These are phyloP conservation scores for Globisporangium polare DNA, from an alignment of 352 stramenopile species.

Conservation along the genomic window DNA sequence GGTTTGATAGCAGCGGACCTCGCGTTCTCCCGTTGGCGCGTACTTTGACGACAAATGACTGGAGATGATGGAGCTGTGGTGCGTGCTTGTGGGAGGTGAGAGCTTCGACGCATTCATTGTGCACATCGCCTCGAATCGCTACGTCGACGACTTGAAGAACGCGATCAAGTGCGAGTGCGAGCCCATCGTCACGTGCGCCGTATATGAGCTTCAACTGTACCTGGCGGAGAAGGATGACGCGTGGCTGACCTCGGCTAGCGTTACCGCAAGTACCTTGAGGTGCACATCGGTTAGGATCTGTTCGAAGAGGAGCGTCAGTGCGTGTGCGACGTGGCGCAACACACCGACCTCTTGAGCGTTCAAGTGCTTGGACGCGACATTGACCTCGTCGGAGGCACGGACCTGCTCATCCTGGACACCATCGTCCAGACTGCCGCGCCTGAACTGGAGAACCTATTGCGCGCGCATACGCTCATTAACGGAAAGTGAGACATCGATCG, in stretches of 20 bases:
- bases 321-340: no score
- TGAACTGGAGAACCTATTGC: neutral
- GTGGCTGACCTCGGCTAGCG: neutral
- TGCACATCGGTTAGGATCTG: neutral
- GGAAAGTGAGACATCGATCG: neutral
- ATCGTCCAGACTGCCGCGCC: neutral
- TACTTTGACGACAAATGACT: no score
- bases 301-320: neutral
- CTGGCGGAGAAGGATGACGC: neutral
- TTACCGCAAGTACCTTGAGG: neutral
- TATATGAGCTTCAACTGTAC: neutral
- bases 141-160: neutral
- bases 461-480: neutral
- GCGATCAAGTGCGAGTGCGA: neutral
- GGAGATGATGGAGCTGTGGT: neutral
- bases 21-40: no score
- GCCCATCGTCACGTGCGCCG: neutral
- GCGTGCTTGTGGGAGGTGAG: neutral
- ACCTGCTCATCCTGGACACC: neutral
- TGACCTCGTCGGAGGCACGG: neutral
- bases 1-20: no score
- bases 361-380: neutral
- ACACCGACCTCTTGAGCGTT: no score
- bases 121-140: neutral
- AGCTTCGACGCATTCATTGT: neutral